A percentile compares a stretch with the other conserved stretches of the same genome.
phyloP scores from a whole-genome alignment of 192 early-diverging fungal genomes.

The Rhizoclosmatium sp. region DNA sequence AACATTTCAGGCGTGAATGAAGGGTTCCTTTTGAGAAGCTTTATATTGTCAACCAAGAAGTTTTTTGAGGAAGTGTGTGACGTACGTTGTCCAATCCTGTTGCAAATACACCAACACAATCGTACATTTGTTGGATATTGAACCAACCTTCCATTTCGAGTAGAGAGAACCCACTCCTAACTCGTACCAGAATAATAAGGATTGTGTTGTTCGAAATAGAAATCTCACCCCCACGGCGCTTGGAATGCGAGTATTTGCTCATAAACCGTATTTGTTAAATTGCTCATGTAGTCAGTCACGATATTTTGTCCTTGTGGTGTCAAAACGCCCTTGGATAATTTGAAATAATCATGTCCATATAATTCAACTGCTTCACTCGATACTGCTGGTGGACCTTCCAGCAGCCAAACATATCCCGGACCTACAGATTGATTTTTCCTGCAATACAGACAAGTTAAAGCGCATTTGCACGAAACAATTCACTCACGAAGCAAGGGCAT shows the following conservation, averaged over 20 bases:
- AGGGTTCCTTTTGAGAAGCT: neutral
- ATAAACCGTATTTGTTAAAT: no score
- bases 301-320: neutral
- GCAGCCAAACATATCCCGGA: neutral
- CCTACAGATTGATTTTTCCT: neutral
- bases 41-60: neutral
- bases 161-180: neutral
- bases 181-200: no score
- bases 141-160: neutral
- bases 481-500: neutral
- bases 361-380: neutral
- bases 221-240: no score
- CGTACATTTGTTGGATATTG: neutral
- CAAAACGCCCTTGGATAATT: neutral
- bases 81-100: neutral
- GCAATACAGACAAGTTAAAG: neutral
- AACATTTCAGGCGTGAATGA: neutral
- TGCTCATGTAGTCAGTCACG: no score
- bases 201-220: no score
- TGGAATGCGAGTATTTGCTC: no score
- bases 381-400: neutral
- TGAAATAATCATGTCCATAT: neutral
- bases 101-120: neutral
- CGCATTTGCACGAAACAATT: no score
- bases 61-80: neutral